Evolutionary conservation across 345 rosid genomes (phyloP).

Genomic region (Linum usitatissimum): DNA sequence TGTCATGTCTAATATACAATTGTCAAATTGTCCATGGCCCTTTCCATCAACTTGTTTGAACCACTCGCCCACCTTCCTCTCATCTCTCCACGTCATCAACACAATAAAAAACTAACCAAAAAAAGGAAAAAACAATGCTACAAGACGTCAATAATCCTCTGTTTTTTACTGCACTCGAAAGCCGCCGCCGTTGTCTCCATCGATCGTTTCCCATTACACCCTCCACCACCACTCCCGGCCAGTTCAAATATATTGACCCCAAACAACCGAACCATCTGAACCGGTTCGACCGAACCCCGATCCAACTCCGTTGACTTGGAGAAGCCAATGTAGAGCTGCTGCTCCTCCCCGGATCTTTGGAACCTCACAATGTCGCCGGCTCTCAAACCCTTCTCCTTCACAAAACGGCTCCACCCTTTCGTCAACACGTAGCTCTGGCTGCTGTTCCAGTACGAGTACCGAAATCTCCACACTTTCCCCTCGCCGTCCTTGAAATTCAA

Average conservation of each 20-base stretch:
- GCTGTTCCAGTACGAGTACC: conserved; percentile 95
- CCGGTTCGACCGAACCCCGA: conserved; percentile 23
- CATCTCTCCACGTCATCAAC: not conserved
- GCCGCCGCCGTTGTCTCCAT: not conserved
- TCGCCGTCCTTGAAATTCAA: conserved; percentile 57
- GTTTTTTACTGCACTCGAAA: not conserved
- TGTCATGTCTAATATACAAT: not conserved
- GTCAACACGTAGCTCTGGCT: conserved; percentile 92
- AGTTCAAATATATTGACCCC: conserved; percentile 48
- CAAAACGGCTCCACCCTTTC: conserved; percentile 91
- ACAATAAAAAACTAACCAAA: no score
- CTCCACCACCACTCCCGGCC: no score
- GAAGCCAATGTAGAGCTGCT: conserved; percentile 54
- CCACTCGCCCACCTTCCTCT: not conserved
- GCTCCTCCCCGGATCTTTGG: conserved; percentile 64
- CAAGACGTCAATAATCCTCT: not conserved
- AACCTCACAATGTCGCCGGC: conserved; percentile 79
- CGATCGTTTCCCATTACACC: no score
- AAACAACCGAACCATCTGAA: conserved; percentile 52
- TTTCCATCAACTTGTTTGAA: not conserved
- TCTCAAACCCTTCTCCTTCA: conserved; percentile 63
- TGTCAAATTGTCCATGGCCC: not conserved
- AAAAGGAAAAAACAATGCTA: not conserved
- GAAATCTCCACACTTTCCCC: conserved; percentile 81
- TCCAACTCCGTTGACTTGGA: conserved; percentile 20